Evolutionary conservation across 352 stramenopile genomes (phyloP), one percentile per base, ranked within the genome.

Genomic region (Globisporangium carolinianum): DNA sequence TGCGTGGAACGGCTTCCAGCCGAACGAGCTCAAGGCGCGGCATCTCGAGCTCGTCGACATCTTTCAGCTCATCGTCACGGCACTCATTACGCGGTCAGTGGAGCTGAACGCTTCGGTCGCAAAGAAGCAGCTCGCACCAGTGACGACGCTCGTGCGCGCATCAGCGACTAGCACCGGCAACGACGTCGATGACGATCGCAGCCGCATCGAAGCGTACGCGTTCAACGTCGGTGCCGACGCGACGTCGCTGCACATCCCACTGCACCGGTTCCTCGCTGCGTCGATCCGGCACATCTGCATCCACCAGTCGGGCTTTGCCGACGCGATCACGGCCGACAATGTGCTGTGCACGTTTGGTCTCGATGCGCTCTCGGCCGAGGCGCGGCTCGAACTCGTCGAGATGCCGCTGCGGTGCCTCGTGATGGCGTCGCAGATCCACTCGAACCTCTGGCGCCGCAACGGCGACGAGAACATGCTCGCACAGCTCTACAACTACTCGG

Each of bases 401-500:
- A 73, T 91, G 67, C 86, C 86, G 5, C 65, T 95, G 46, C 83
- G 83, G 11, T 89, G 80, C 57, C 58, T 95, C 10, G 86, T 91
- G 17, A 93, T 95, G 83, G 76, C 81, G 49, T 89, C 81, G 15
- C 86, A 95, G 61, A 95, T 95, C 49, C 86, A 95, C 48, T 88
- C 83, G 12, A 93, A 92, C 36, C 51, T 95, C 18, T 95, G 86
- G 86, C 76, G 86, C 17, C 77, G 86, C 35, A 95, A 95, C 51
- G 86, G 86, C 41, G 86, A 95, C 60, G 86, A 95, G 63, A 95
- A 91, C 54, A 95, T 95, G 86, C 70, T 94, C 55, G 85, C 86
- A 3, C 86, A 95, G 68, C 53, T 95, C 46, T 95, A 93, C 74
- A 95, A 95, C 67, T 95, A 95, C 64, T 95, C 83, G 12, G 86